Evolutionary conservation across 2,329 filamentous ascomycete species (phyloP).

Genomic region (Aureobasidium sp.): DNA sequence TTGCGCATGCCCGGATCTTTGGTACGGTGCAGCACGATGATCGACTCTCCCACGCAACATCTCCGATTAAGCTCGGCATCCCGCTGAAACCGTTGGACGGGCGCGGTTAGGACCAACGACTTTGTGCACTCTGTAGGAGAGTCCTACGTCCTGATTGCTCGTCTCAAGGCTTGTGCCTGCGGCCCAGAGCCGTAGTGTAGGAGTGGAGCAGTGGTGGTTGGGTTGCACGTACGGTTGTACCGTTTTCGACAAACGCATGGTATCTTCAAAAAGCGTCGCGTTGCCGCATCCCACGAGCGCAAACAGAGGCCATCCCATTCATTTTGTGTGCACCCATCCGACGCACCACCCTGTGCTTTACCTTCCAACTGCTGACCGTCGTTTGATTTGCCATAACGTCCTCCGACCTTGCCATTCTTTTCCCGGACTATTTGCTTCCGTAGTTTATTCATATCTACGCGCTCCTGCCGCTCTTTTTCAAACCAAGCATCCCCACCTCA

Average conservation of each 20-base stretch:
- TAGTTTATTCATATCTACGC: slow-evolving; percentile 7
- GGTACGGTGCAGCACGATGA: not conserved
- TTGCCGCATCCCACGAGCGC: slow-evolving; percentile 2
- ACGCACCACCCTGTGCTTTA: not conserved
- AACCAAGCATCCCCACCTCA: not conserved
- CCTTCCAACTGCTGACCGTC: slow-evolving; percentile 12
- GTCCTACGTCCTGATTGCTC: slow-evolving; percentile 9
- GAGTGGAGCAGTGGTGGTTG: slow-evolving; percentile 1
- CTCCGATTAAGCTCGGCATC: not conserved
- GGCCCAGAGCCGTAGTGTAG: slow-evolving; percentile 4
- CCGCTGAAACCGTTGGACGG: slow-evolving; percentile 7
- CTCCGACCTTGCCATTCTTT: slow-evolving; percentile 11
- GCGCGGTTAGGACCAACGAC: slow-evolving; percentile 7
- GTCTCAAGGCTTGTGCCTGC: slow-evolving; percentile 1
- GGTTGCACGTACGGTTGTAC: slow-evolving; percentile 9
- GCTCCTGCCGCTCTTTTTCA: not conserved
- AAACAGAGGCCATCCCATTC: slow-evolving; percentile 4
- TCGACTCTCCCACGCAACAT: slow-evolving; percentile 9
- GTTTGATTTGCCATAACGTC: slow-evolving; percentile 13
- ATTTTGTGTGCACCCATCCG: not conserved
- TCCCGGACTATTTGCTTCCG: not conserved
- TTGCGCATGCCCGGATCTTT: not conserved
- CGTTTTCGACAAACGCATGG: slow-evolving; percentile 12
- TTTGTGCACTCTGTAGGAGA: slow-evolving; percentile 7
- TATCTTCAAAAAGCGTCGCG: slow-evolving; percentile 9